Evolutionary conservation across 2,329 filamentous ascomycete genomes (phyloP).

Genomic region (Daldinia sp.): DNA sequence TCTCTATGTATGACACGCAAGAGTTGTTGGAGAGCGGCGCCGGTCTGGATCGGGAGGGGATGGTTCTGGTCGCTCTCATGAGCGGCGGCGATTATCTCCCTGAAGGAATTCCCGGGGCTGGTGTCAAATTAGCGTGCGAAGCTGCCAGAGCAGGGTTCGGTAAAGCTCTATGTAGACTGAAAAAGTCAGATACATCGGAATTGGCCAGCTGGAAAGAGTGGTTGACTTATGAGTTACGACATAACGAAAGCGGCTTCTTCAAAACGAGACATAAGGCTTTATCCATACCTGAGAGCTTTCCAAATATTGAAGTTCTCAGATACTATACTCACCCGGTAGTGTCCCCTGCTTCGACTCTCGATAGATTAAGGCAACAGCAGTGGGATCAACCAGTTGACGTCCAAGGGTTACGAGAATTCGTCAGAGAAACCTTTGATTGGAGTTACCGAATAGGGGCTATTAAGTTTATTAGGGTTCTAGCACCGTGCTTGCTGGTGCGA

Average conservation of each 20-base stretch:
- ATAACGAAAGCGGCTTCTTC: conserved; percentile 88
- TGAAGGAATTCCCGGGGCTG: conserved; percentile 87
- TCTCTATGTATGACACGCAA: conserved; percentile 80
- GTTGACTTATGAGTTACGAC: conserved; percentile 79
- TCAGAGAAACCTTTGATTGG: conserved; percentile 88
- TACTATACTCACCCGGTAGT: conserved; percentile 92
- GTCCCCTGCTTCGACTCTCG: conserved; percentile 70
- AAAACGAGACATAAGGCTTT: conserved; percentile 79
- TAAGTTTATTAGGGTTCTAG: conserved; percentile 85
- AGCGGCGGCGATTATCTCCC: conserved; percentile 95
- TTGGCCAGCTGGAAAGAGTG: conserved; percentile 78
- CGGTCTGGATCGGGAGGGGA: conserved; percentile 83
- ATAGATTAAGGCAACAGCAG: conserved; percentile 64
- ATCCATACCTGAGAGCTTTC: conserved; percentile 83
- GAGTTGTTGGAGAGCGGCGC: conserved; percentile 62
- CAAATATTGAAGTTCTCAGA: conserved; percentile 79
- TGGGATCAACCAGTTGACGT: conserved; percentile 77
- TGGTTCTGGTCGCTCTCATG: conserved; percentile 94
- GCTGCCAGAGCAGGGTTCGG: conserved; percentile 92
- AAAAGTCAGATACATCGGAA: conserved; percentile 68
- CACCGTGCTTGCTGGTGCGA: conserved; percentile 78
- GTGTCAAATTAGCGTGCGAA: conserved; percentile 88
- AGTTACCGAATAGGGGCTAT: conserved; percentile 79
- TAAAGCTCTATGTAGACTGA: conserved; percentile 75
- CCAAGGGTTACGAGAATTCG: conserved; percentile 76